These are phyloP conservation scores for Trichoderma aggressivum DNA, from an alignment of 2,329 filamentous ascomycete species.

Conservation along the genomic window DNA sequence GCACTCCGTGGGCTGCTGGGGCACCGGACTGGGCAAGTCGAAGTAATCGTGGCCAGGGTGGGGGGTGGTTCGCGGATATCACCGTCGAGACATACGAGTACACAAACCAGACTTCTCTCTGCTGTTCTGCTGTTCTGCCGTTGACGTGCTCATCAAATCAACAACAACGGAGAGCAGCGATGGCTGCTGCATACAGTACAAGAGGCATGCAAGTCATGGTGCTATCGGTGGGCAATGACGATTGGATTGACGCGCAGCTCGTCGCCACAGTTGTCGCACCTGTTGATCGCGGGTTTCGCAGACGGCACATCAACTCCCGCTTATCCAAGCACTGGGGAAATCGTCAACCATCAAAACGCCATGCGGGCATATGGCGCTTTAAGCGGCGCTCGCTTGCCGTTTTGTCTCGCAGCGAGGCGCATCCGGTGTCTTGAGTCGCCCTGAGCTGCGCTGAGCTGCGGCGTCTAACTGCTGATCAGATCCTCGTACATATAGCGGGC, in stretches of 20 bases:
- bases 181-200: background rate
- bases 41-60: background rate
- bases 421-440: background rate
- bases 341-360: background rate
- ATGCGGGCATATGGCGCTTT: background rate
- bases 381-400: background rate
- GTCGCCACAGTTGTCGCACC: background rate
- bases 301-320: background rate
- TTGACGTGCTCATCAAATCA: background rate
- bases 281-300: background rate
- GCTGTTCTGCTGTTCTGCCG: background rate
- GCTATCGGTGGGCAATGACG: background rate
- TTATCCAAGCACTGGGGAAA: background rate
- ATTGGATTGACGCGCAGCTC: background rate
- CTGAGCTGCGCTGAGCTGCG: background rate
- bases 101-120: background rate
- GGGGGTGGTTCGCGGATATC: background rate
- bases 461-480: slow-evolving; percentile 4
- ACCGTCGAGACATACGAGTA: background rate
- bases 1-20: background rate
- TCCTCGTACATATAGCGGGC: slow-evolving; percentile 7
- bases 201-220: background rate
- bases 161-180: background rate
- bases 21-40: slow-evolving; percentile 9
- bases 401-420: slow-evolving; percentile 2